phyloP scores from a whole-genome alignment of 306 rosid species.

The Hippophae rhamnoides region DNA sequence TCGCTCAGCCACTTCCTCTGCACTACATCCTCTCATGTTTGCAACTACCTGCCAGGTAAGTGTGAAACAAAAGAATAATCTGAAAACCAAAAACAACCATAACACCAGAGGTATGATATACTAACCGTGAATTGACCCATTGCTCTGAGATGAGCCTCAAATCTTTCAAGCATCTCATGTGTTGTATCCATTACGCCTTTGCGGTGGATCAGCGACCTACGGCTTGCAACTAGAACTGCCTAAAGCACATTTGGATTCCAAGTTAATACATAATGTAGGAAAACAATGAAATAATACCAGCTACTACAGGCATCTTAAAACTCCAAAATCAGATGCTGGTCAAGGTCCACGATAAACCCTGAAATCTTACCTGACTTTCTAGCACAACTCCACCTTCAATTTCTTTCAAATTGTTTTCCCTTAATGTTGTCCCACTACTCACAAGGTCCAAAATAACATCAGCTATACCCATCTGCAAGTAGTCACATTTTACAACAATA shows the following conservation, averaged over 20 bases:
- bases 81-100: constrained; percentile 6
- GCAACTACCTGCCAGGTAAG: constrained; percentile 60
- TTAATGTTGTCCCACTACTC: constrained; percentile 83
- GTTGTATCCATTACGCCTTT: constrained; percentile 77
- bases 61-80: constrained; percentile 1
- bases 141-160: constrained; percentile 87
- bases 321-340: constrained; percentile 5
- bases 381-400: constrained; percentile 75
- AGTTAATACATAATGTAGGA: constrained; percentile 15
- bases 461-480: constrained; percentile 79
- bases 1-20: constrained; percentile 83
- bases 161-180: constrained; percentile 89
- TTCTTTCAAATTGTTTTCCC: constrained; percentile 85
- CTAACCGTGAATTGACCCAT: constrained; percentile 72
- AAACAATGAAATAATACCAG: constrained; percentile 14
- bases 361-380: constrained; percentile 68
- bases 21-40: constrained; percentile 91
- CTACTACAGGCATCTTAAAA: constrained; percentile 2
- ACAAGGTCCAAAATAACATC: constrained; percentile 98
- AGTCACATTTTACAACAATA: not conserved
- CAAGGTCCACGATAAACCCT: constrained; percentile 13
- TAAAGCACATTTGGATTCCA: constrained; percentile 31
- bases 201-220: constrained; percentile 56
- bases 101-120: constrained; percentile 3
- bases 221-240: constrained; percentile 92